Conservation (phyloP, 345 rosid species). For the Brassica nigra region DNA sequence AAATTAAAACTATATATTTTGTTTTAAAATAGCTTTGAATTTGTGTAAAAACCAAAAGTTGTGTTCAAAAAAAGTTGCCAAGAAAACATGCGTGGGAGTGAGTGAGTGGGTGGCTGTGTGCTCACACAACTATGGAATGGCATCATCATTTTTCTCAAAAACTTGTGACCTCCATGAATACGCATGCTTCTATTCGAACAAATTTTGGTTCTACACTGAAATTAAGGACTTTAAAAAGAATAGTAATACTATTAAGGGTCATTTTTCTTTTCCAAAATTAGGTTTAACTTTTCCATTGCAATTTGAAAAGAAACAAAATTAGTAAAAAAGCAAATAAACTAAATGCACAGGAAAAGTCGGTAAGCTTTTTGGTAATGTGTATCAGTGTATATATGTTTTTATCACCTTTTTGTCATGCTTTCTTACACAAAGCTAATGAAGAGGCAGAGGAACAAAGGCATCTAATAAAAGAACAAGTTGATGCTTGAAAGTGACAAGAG, state of each 20-base stretch:
- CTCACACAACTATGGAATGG: not conserved
- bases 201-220: too few relatives aligned
- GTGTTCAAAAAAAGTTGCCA: not conserved
- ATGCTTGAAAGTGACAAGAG: slow-evolving; percentile 29
- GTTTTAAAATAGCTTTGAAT: not conserved
- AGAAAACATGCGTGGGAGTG: slow-evolving; percentile 5
- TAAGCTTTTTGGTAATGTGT: too few relatives aligned
- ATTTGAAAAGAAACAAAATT: too few relatives aligned
- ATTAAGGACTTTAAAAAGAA: too few relatives aligned
- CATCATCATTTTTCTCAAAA: slow-evolving; percentile 11
- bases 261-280: too few relatives aligned
- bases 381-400: not conserved
- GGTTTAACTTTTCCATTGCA: too few relatives aligned
- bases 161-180: slow-evolving; percentile 14
- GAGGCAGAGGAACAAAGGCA: slow-evolving; percentile 34
- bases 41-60: not conserved
- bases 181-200: slow-evolving; percentile 33
- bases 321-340: not conserved
- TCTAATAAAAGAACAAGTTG: slow-evolving; percentile 37
- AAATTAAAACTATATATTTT: not conserved
- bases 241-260: too few relatives aligned
- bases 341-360: too few relatives aligned
- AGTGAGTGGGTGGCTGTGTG: not conserved
- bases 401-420: slow-evolving; percentile 39
- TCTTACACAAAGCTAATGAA: slow-evolving; percentile 35